Evolutionary conservation across 2,329 filamentous ascomycete species (phyloP).

Genomic region (Cytospora piceicola): DNA sequence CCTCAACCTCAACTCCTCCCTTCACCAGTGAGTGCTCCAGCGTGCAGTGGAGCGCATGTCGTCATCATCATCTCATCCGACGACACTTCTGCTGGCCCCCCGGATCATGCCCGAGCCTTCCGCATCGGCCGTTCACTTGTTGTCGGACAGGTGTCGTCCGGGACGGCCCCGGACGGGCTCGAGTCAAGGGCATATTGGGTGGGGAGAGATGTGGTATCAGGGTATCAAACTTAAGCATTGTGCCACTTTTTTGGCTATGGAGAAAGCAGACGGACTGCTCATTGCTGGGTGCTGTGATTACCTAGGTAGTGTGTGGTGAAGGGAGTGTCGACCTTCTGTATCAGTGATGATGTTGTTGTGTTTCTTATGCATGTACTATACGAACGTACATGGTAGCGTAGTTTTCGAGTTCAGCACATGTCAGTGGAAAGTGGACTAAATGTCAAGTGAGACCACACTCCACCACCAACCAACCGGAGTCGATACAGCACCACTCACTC

Average conservation of each 20-base stretch:
- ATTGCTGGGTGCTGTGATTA: no score
- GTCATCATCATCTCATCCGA: conserved; percentile 21
- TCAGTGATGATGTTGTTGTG: no score
- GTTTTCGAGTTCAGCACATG: neutral
- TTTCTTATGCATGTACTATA: neutral
- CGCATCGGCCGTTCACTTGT: conserved; percentile 8
- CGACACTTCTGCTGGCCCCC: conserved; percentile 1
- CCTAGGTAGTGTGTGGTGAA: no score
- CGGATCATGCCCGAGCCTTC: conserved; percentile 19
- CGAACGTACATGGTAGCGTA: neutral
- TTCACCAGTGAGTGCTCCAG: no score
- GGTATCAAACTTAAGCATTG: no score
- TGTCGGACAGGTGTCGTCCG: conserved; percentile 10
- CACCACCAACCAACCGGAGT: neutral
- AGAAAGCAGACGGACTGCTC: no score
- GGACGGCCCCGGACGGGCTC: conserved; percentile 15
- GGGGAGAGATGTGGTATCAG: no score
- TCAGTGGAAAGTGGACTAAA: neutral
- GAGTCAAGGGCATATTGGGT: no score
- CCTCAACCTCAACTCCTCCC: neutral
- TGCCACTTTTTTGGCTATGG: no score
- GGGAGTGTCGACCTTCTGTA: neutral
- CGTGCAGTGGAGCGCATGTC: conserved; percentile 20
- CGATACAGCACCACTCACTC: neutral
- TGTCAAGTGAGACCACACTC: neutral